Conservation (phyloP, 2,329 filamentous ascomycete species). For the Neurospora crassa region DNA sequence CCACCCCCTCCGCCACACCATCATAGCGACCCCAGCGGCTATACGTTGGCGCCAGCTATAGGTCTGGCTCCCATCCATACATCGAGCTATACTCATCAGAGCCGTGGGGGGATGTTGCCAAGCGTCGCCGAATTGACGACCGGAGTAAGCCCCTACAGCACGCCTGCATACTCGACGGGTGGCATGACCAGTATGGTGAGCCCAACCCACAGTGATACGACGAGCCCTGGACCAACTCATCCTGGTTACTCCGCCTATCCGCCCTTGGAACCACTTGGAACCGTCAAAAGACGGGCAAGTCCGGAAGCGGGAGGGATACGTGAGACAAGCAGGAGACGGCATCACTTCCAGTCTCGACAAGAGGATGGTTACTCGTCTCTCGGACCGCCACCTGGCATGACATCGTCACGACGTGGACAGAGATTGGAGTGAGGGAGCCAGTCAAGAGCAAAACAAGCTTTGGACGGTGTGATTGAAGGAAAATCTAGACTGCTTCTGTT, state of each 20-base stretch:
- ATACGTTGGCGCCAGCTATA: constrained; percentile 22
- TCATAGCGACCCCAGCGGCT: constrained; percentile 18
- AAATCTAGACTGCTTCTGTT: neutral
- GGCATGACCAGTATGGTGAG: constrained; percentile 25
- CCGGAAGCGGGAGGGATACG: constrained; percentile 31
- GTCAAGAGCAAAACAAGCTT: neutral
- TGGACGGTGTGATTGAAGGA: neutral
- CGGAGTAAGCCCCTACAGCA: constrained; percentile 50
- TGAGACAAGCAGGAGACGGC: constrained; percentile 36
- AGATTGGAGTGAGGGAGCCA: neutral
- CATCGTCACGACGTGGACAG: neutral
- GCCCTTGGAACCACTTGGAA: constrained; percentile 25
- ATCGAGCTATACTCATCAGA: constrained; percentile 7
- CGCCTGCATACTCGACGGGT: constrained; percentile 42
- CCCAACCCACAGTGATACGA: constrained; percentile 27
- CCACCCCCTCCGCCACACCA: constrained; percentile 26
- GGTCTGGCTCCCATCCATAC: constrained; percentile 45
- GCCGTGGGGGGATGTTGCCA: constrained; percentile 36
- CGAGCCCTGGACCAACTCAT: constrained; percentile 34
- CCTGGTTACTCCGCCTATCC: constrained; percentile 27
- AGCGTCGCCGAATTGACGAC: constrained; percentile 55
- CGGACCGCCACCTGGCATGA: neutral
- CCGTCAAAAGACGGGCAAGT: constrained; percentile 43
- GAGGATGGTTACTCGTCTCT: constrained; percentile 8
- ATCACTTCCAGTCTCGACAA: constrained; percentile 22